Evolutionary conservation across 495 filamentous ascomycete genomes (phyloP), one percentile per base, ranked within the genome.

Genomic region (Penicillium goetzii): DNA sequence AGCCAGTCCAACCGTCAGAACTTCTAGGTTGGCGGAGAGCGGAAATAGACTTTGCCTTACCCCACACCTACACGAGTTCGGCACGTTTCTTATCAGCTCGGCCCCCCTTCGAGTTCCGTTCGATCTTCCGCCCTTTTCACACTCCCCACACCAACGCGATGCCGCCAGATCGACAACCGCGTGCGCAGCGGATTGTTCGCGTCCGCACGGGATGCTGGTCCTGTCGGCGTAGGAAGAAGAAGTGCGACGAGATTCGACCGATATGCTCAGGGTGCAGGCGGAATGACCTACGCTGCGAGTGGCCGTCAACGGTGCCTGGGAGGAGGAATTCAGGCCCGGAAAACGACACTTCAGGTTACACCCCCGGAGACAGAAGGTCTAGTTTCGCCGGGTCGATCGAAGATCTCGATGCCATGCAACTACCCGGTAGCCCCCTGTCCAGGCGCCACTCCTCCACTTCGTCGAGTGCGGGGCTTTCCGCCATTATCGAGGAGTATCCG

Each of bases 181-280:
- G 74, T 10, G 67, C 69, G 33, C 64, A 68, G 45, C 70, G 71
- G 30, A 78, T 78, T 40, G 72, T 78, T 10, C 74, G 75, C 51
- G 75, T 78, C 25, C 63, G 75, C 19, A 95, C 92, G 3, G 92
- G 92, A 9, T 96, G 92, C 74, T 87, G 90, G 66, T 92, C 91
- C 33, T 96, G 92, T 74, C 82, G 92, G 58, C 89, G 89, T 65
- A 84, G 92, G n/a, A 95, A 95, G 80, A 97, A 95, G 86, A 96
- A 96, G 81, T 96, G 92, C 76, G 92, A 95, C 70, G 92, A 95
- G 78, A 80, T 84, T 14, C 91, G 89, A 62, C 92, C 92, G 38
- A 78, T 83, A 38, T 95, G 91, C 86, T 83, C 84, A 17, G 75
- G 75, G 30, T 78, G 87, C 78, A 72, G 61, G 47, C 68, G 68